A percentile compares a stretch with the other conserved stretches of the same genome.
Conservation (phyloP, 2,329 filamentous ascomycete genomes). For the Periconia digitata region DNA sequence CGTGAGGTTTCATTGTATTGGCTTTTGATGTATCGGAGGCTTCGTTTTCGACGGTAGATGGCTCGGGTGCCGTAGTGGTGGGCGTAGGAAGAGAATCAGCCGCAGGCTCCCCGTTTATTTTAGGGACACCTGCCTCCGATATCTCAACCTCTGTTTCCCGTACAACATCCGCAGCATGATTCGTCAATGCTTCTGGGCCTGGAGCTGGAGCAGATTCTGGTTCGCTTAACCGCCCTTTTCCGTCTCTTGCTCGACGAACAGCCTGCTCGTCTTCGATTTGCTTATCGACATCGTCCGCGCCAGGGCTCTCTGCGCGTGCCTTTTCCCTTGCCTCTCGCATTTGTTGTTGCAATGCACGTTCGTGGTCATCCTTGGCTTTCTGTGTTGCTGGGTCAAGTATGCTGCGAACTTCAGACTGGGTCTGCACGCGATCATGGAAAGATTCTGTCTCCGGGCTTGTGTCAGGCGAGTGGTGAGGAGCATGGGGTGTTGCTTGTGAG, state of each 20-base stretch:
- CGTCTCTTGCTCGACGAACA: slow-evolving; percentile 39
- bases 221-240: slow-evolving; percentile 29
- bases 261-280: slow-evolving; percentile 57
- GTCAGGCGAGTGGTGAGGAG: slow-evolving; percentile 68
- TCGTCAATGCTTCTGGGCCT: slow-evolving; percentile 24
- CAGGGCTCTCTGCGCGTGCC: slow-evolving; percentile 47
- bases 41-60: slow-evolving; percentile 26
- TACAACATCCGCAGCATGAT: slow-evolving; percentile 23
- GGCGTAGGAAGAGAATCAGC: slow-evolving; percentile 40
- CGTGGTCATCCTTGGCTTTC: slow-evolving; percentile 56
- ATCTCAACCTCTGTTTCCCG: slow-evolving; percentile 10
- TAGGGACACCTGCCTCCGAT: slow-evolving; percentile 1
- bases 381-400: slow-evolving; percentile 40
- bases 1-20: slow-evolving; percentile 7
- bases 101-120: slow-evolving; percentile 21
- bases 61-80: slow-evolving; percentile 37
- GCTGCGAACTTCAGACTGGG: slow-evolving; percentile 31
- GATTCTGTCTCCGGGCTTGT: slow-evolving; percentile 71
- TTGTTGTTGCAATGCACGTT: slow-evolving; percentile 53
- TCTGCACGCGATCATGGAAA: slow-evolving; percentile 41
- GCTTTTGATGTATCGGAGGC: slow-evolving; percentile 15
- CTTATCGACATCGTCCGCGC: slow-evolving; percentile 62
- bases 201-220: slow-evolving; percentile 11
- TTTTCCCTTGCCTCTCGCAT: slow-evolving; percentile 49
- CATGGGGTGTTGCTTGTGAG: slow-evolving; percentile 71